These are phyloP conservation scores for Asclepias syriaca DNA, from an alignment of 257 asterid genomes.

Conservation along the genomic window DNA sequence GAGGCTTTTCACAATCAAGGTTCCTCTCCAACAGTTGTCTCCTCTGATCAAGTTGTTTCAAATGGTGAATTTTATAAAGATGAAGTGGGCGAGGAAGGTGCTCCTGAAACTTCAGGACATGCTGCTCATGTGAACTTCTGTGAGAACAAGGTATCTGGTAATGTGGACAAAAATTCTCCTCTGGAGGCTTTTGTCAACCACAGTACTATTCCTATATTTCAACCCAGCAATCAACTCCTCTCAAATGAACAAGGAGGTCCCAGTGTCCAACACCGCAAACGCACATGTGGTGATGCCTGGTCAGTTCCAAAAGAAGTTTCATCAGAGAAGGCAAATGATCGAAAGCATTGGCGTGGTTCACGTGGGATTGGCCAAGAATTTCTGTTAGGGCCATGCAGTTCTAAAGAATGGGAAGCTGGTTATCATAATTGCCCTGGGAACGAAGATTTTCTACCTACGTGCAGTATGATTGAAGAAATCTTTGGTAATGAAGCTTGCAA, in stretches of 20 bases:
- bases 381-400: slow-evolving; percentile 25
- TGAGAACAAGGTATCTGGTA: neutral
- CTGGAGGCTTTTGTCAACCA: neutral
- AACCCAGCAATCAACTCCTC: neutral
- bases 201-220: slow-evolving; percentile 8
- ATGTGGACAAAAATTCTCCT: neutral
- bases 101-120: neutral
- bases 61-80: slow-evolving; percentile 4
- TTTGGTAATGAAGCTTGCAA: slow-evolving; percentile 40
- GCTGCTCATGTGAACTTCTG: neutral
- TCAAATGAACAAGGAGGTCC: slow-evolving; percentile 12
- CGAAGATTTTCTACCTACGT: slow-evolving; percentile 41
- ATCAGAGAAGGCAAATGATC: slow-evolving; percentile 16
- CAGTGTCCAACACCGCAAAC: neutral
- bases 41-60: neutral
- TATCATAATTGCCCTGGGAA: slow-evolving; percentile 22
- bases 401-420: slow-evolving; percentile 37
- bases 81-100: neutral
- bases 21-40: neutral
- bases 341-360: slow-evolving; percentile 19
- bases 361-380: slow-evolving; percentile 15
- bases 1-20: neutral
- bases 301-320: slow-evolving; percentile 8
- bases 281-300: slow-evolving; percentile 12
- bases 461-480: slow-evolving; percentile 46